Conservation (phyloP, 169 alveolate species). For the Babesia divergens region DNA sequence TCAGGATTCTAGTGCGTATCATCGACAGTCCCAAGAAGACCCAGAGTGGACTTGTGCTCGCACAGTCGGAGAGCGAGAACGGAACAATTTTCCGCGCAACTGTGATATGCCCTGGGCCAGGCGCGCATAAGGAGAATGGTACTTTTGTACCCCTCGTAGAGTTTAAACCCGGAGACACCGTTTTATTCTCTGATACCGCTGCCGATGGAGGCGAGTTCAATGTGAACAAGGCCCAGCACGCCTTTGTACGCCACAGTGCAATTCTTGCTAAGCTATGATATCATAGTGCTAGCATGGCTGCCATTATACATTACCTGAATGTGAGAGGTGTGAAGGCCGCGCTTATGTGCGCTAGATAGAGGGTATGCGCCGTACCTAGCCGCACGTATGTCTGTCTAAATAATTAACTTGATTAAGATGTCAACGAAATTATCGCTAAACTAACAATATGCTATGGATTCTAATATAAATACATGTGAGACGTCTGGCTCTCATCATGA, state of each 20-base stretch:
- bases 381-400: not conserved
- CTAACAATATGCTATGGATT: not conserved
- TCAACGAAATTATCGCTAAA: not conserved
- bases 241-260: slow-evolving; percentile 54
- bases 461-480: not conserved
- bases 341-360: no score
- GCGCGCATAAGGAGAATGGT: slow-evolving; percentile 38
- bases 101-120: slow-evolving; percentile 53
- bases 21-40: slow-evolving; percentile 60
- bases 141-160: slow-evolving; percentile 39
- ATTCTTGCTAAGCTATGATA: slow-evolving; percentile 49
- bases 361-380: not conserved
- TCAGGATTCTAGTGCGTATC: slow-evolving; percentile 49
- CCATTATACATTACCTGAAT: not conserved
- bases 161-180: slow-evolving; percentile 45
- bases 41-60: slow-evolving; percentile 59
- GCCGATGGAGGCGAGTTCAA: slow-evolving; percentile 57
- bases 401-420: not conserved
- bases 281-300: not conserved
- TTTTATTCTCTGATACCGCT: slow-evolving; percentile 47
- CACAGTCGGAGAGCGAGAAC: slow-evolving; percentile 3
- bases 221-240: slow-evolving; percentile 19
- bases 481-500: not conserved
- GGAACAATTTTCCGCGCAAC: slow-evolving; percentile 40
- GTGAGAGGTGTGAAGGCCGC: not conserved